phyloP scores from a whole-genome alignment of 768 basidiomycete species.

The Serendipita sp. region DNA sequence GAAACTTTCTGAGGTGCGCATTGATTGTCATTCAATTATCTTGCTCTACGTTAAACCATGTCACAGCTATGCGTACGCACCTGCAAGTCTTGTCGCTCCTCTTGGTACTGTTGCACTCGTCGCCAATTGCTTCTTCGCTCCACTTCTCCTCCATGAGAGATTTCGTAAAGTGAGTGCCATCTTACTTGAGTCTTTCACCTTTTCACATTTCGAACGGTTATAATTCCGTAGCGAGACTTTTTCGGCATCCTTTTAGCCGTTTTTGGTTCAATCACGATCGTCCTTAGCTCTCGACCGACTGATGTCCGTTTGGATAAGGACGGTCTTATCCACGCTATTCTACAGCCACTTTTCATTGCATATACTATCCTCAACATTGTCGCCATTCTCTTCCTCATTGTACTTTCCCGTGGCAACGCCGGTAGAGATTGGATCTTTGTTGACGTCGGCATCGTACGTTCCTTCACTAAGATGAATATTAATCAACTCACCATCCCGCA shows the following conservation, averaged over 20 bases:
- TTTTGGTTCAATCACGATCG: slow-evolving; percentile 85
- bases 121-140: slow-evolving; percentile 90
- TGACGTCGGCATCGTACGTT: slow-evolving; percentile 43
- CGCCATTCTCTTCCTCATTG: slow-evolving; percentile 32
- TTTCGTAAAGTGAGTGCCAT: slow-evolving; percentile 49
- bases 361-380: slow-evolving; percentile 53
- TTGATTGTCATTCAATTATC: slow-evolving; percentile 15
- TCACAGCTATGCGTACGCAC: slow-evolving; percentile 68
- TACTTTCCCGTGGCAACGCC: slow-evolving; percentile 45
- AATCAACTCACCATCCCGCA: background rate
- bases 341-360: slow-evolving; percentile 54
- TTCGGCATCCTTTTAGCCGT: slow-evolving; percentile 68
- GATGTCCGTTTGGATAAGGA: slow-evolving; percentile 54
- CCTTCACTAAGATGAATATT: background rate
- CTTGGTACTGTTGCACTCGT: slow-evolving; percentile 94
- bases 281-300: slow-evolving; percentile 59
- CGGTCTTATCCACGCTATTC: slow-evolving; percentile 51
- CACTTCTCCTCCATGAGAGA: slow-evolving; percentile 63
- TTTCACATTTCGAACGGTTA: slow-evolving; percentile 9
- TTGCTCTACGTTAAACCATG: background rate
- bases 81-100: slow-evolving; percentile 86
- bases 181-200: background rate
- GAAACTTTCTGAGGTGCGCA: slow-evolving; percentile 55
- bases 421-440: slow-evolving; percentile 63
- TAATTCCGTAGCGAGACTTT: slow-evolving; percentile 46